Base-by-base conservation (phyloP, 768 basidiomycete species). In the Amanita rubescens region DNA sequence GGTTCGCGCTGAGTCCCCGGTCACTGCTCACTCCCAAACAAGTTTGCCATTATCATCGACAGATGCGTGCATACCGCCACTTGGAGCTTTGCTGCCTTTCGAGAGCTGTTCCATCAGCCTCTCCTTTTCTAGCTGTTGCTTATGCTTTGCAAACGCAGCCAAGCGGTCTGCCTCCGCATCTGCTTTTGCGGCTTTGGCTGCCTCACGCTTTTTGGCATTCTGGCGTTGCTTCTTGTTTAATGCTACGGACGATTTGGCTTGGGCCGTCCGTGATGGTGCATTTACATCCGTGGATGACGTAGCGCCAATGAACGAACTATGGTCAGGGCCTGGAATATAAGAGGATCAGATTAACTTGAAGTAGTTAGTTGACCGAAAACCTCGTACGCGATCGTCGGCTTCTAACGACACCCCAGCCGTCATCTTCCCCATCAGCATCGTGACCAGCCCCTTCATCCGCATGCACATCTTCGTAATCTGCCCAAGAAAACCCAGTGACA, bases 371-470 rank as follows among this genome's bases (percentile, higher is more conserved):
- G 50, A 34, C 20, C 30, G 45, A 39, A 19, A 20, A 14, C 30
- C 10, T 33, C 72, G 54, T 65, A 80, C 78, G 73, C 22, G 67
- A 73, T 35, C 67, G 63, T 53, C 76, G 75, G 59, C 80, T 79
- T 67, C 73, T 78, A 59, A 92, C 87, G 39, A 89, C 79, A 20
- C 81, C 86, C 90, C 89, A 91, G 2, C 82, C 85, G 48, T 85
- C 87, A 51, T 88, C 88, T 63, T 87, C 87, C 24, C 78, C 81
- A 54, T 82, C 85, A 4, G 78, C 81, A 41, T 82, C 82, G 46
- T 76, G 75, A n/a, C 72, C 75, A 10, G 68, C 75, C 35, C 67
- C 63, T 32, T 77, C 65, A 12, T 62, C 63, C 27, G 67, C 61
- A 34, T 63, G 74, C 19, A 79, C 79, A 49, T 88, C 84, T 53